These are phyloP conservation scores for Pluteus cervinus DNA, from an alignment of 768 basidiomycete genomes.

Conservation along the genomic window DNA sequence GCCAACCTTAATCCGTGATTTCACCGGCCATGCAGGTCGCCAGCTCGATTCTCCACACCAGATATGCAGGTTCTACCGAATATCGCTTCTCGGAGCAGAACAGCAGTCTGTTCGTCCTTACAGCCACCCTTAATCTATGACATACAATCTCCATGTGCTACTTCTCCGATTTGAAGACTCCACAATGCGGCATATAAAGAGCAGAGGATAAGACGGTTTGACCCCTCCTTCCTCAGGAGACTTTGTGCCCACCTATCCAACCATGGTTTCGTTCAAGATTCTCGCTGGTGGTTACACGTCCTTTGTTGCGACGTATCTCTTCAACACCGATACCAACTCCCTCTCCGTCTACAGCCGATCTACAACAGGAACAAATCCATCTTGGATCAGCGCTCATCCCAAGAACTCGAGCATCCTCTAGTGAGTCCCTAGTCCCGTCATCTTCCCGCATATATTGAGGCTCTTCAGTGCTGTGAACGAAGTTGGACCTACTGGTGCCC, in stretches of 20 bases:
- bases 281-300: slow-evolving; percentile 61
- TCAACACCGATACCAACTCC: slow-evolving; percentile 42
- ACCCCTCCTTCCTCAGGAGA: neutral
- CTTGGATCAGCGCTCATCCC: slow-evolving; percentile 56
- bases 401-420: slow-evolving; percentile 56
- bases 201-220: too few relatives aligned
- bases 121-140: too few relatives aligned
- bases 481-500: slow-evolving; percentile 31
- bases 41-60: too few relatives aligned
- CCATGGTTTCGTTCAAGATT: slow-evolving; percentile 64
- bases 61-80: too few relatives aligned
- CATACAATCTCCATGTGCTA: too few relatives aligned
- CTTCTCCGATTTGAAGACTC: too few relatives aligned
- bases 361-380: slow-evolving; percentile 44
- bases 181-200: too few relatives aligned
- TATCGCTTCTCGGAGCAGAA: too few relatives aligned
- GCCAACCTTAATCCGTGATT: too few relatives aligned
- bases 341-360: slow-evolving; percentile 43
- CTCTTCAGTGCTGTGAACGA: slow-evolving; percentile 54
- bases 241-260: neutral
- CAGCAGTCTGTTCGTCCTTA: too few relatives aligned
- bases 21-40: too few relatives aligned
- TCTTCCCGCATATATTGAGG: neutral
- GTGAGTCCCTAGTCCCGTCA: slow-evolving; percentile 28
- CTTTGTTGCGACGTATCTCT: slow-evolving; percentile 59